Percentiles rank a stretch among this genome's conserved stretches.
These are phyloP conservation scores for Hymenoscyphus linearis DNA, from an alignment of 2,329 filamentous ascomycete genomes.

Conservation along the genomic window DNA sequence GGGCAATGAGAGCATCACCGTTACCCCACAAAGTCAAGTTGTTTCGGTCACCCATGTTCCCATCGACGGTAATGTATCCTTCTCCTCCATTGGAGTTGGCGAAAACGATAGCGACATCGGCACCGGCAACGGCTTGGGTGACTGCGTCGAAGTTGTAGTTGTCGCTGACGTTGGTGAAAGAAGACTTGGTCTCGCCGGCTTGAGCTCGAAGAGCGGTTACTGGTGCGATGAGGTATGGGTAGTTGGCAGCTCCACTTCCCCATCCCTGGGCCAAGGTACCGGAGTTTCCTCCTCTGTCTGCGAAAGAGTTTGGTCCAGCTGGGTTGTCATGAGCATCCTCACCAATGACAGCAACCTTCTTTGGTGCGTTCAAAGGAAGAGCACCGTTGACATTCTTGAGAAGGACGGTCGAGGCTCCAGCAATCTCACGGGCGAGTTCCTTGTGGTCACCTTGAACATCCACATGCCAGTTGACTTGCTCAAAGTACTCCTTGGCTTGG, in stretches of 20 bases:
- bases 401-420: slow-evolving; percentile 75
- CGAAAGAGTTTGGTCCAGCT: slow-evolving; percentile 73
- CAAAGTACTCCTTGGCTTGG: slow-evolving; percentile 55
- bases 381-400: slow-evolving; percentile 72
- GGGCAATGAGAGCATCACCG: slow-evolving; percentile 74
- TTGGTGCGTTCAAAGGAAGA: slow-evolving; percentile 71
- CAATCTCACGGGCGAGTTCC: slow-evolving; percentile 69
- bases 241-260: slow-evolving; percentile 70
- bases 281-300: slow-evolving; percentile 45
- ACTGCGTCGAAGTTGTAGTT: slow-evolving; percentile 48
- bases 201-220: slow-evolving; percentile 62
- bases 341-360: slow-evolving; percentile 70
- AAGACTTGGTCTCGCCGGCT: slow-evolving; percentile 52
- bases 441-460: slow-evolving; percentile 75
- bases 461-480: slow-evolving; percentile 72
- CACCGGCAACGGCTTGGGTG: slow-evolving; percentile 60
- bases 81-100: slow-evolving; percentile 84
- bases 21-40: slow-evolving; percentile 87
- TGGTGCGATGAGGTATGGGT: slow-evolving; percentile 72
- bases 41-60: slow-evolving; percentile 81
- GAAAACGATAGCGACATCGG: slow-evolving; percentile 75
- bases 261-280: slow-evolving; percentile 62
- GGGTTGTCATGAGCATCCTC: slow-evolving; percentile 75
- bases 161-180: slow-evolving; percentile 62
- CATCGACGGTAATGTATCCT: slow-evolving; percentile 75